These are phyloP conservation scores for Cadophora gregata DNA, from an alignment of 2,329 filamentous ascomycete genomes.

Conservation along the genomic window DNA sequence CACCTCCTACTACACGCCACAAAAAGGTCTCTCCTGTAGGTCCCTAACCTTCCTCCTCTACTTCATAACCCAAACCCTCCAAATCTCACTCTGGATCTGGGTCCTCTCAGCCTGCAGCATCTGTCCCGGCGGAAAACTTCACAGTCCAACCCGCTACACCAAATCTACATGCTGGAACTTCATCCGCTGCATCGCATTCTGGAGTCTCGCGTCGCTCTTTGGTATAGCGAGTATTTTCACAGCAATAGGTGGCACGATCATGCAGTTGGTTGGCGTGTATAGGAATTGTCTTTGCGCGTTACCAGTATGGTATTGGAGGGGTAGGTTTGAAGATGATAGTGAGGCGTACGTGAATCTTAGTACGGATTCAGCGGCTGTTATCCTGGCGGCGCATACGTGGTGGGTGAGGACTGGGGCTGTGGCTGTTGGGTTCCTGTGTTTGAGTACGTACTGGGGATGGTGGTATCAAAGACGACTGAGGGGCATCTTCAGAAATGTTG, in stretches of 20 bases:
- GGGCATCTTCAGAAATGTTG: constrained; percentile 9
- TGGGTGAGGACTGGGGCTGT: constrained; percentile 27
- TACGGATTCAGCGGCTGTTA: constrained; percentile 18
- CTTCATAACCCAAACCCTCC: constrained; percentile 43
- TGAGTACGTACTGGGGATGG: constrained; percentile 28
- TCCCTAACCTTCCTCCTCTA: constrained; percentile 47
- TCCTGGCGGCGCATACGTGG: constrained; percentile 17
- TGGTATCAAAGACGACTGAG: constrained; percentile 29
- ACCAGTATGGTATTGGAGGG: constrained; percentile 20
- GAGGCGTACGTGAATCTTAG: constrained; percentile 10
- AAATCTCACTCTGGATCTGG: constrained; percentile 37
- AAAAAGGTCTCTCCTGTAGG: constrained; percentile 44
- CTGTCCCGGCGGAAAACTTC: background rate
- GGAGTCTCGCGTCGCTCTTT: constrained; percentile 9
- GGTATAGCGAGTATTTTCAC: constrained; percentile 18
- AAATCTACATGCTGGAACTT: constrained; percentile 1
- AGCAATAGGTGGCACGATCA: constrained; percentile 23
- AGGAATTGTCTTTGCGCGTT: constrained; percentile 28
- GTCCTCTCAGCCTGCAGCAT: constrained; percentile 12
- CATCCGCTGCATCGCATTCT: background rate
- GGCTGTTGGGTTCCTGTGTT: constrained; percentile 23
- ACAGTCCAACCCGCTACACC: background rate
- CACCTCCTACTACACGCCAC: constrained; percentile 45
- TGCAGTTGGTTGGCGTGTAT: constrained; percentile 31
- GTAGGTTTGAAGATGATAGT: background rate